These are phyloP conservation scores for Fusarium mundagurra DNA, from an alignment of 2,329 filamentous ascomycete genomes.

Conservation along the genomic window DNA sequence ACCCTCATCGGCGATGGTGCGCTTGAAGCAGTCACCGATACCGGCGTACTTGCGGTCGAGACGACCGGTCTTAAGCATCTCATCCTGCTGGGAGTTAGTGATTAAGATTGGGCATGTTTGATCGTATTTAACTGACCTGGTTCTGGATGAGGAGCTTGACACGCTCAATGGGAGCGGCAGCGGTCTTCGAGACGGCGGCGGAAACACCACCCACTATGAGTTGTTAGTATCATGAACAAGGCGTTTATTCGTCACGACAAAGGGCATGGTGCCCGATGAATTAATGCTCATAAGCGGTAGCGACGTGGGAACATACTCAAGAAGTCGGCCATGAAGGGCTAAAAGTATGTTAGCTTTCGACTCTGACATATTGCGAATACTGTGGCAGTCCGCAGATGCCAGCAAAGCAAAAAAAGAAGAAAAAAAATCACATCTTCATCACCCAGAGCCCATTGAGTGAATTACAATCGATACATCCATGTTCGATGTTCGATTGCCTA, in stretches of 20 bases:
- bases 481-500: slow-evolving; percentile 29
- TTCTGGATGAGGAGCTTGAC: slow-evolving; percentile 99
- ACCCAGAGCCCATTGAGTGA: not conserved
- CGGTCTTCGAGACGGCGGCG: slow-evolving; percentile 99
- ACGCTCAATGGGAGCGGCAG: slow-evolving; percentile 99
- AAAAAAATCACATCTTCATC: not conserved
- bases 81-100: slow-evolving; percentile 75
- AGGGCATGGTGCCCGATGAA: not conserved
- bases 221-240: slow-evolving; percentile 23
- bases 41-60: slow-evolving; percentile 96
- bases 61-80: slow-evolving; percentile 99
- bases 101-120: not conserved
- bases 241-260: slow-evolving; percentile 6
- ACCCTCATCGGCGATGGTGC: slow-evolving; percentile 92
- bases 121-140: slow-evolving; percentile 75
- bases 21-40: slow-evolving; percentile 94
- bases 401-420: slow-evolving; percentile 11
- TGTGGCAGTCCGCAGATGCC: not conserved
- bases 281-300: slow-evolving; percentile 21
- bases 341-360: slow-evolving; percentile 38
- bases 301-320: slow-evolving; percentile 78
- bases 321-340: slow-evolving; percentile 98
- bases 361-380: not conserved
- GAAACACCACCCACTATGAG: slow-evolving; percentile 97
- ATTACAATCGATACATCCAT: not conserved